Evolutionary conservation across 805 yeast species (phyloP), one percentile per base, ranked within the genome.

Genomic region (Kregervanrija fluxuum): DNA sequence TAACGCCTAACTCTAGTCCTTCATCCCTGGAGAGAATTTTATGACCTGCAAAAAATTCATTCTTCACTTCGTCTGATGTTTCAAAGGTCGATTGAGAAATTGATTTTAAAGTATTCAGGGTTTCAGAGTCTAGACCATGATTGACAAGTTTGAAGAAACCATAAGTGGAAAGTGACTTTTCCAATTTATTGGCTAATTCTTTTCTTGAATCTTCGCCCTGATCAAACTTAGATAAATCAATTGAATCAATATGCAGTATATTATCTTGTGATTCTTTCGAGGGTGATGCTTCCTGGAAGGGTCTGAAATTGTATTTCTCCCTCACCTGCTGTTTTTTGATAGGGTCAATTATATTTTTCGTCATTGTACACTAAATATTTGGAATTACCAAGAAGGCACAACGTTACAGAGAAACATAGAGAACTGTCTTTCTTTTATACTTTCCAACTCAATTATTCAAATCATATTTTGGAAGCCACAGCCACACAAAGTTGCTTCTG

Each of bases 81-180:
- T 69, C 70, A 38, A 69, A 55, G 2, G 70, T 54, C 2, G 68
- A 56, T 48, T 72, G 76, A 1, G 71, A 65, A 30, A 73, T 56
- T 0, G 74, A 58, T 42, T 67, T 58, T 35, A 72, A 46, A 11
- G 59, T 59, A 9, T 60, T 66, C 13, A 72, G 50, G 14, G 53
- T 55, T 17, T 60, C 66, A 5, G 46, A 48, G 4, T 51, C 52
- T 37, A 69, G 58, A 0, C 76, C 77, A 47, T 66, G 73, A 46
- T 70, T 70, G 10, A 58, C 51, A 11, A 73, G 41, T 17, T 68
- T 68, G 53, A 72, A 69, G 48, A 73, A 73, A 2, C 77, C 77
- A 41, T 65, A 64, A 1, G 70, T 62, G 5, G 71, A 59, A 30
- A 73, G 48, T 0, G 76, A 64, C 15, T 56, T 48, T 45, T 72